phyloP scores from a whole-genome alignment of 1,139 yeast genomes.

The Candida labiduridarum region DNA sequence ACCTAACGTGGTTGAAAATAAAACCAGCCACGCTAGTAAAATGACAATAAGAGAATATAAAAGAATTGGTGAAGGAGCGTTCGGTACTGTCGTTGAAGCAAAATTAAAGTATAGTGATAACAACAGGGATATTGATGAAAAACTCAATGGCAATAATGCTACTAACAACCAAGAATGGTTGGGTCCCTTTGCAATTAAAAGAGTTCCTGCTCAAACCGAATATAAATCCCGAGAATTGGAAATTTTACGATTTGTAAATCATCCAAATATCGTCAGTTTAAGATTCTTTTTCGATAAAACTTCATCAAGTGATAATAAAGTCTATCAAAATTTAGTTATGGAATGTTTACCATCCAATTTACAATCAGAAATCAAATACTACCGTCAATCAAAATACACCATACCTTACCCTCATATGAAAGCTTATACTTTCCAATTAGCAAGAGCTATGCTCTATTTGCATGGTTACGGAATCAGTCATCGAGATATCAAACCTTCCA shows the following conservation, averaged over 20 bases:
- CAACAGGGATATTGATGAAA: constrained; percentile 6
- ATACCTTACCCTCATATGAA: constrained; percentile 75
- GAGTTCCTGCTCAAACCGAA: constrained; percentile 85
- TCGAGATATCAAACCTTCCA: constrained; percentile 81
- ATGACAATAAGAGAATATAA: constrained; percentile 74
- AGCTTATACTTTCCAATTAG: constrained; percentile 77
- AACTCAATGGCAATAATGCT: constrained; percentile 10
- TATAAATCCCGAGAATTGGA: constrained; percentile 80
- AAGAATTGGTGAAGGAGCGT: constrained; percentile 82
- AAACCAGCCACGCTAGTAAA: constrained; percentile 51
- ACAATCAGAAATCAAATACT: constrained; percentile 72
- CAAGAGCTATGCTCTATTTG: constrained; percentile 78
- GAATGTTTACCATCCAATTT: constrained; percentile 82
- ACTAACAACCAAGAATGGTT: constrained; percentile 46
- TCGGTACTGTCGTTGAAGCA: constrained; percentile 82
- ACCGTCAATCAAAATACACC: constrained; percentile 61
- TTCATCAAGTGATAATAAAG: constrained; percentile 57
- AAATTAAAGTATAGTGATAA: constrained; percentile 37
- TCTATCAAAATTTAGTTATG: constrained; percentile 82
- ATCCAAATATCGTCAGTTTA: constrained; percentile 74
- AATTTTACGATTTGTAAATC: constrained; percentile 70
- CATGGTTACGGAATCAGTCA: constrained; percentile 82
- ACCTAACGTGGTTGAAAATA: constrained; percentile 62
- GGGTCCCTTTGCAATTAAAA: constrained; percentile 81
- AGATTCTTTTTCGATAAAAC: constrained; percentile 70